Conservation (phyloP, 2,329 filamentous ascomycete species). For the Chaetomium strumarium region DNA sequence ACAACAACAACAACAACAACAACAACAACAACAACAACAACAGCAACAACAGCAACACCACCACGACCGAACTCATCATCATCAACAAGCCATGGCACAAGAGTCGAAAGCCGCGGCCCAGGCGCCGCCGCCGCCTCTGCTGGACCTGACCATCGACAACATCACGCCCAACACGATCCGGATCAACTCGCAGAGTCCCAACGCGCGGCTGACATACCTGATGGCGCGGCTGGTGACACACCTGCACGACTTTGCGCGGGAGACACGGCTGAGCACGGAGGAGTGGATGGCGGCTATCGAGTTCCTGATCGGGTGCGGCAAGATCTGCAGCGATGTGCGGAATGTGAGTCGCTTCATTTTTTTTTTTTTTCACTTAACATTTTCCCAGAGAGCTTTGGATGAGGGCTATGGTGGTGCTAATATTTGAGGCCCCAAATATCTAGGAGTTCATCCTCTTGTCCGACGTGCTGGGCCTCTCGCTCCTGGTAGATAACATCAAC, state of each 20-base stretch:
- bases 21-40: neutral
- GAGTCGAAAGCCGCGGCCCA: neutral
- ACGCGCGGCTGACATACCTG: slow-evolving; percentile 64
- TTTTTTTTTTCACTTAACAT: neutral
- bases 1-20: too few relatives aligned
- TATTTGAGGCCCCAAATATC: neutral
- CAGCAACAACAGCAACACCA: neutral
- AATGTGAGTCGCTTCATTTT: slow-evolving; percentile 47
- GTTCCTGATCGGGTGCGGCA: slow-evolving; percentile 66
- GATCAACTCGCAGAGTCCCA: slow-evolving; percentile 65
- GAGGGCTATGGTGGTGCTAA: neutral
- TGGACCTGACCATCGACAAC: slow-evolving; percentile 69
- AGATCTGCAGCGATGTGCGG: slow-evolving; percentile 68
- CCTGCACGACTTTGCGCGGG: slow-evolving; percentile 75
- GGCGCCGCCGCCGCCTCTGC: slow-evolving; percentile 24
- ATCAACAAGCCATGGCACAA: neutral
- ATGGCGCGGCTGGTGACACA: slow-evolving; percentile 69
- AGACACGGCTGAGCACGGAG: slow-evolving; percentile 66
- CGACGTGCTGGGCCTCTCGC: slow-evolving; percentile 71
- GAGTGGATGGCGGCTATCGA: slow-evolving; percentile 73
- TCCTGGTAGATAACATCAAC: slow-evolving; percentile 77
- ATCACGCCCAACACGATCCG: slow-evolving; percentile 70
- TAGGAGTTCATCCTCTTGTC: slow-evolving; percentile 78
- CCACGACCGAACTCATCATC: neutral
- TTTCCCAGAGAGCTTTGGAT: neutral